A percentile compares a stretch with the other conserved stretches of the same genome.
Conservation (phyloP, 257 asterid genomes). For the Gardenia jasminoides region DNA sequence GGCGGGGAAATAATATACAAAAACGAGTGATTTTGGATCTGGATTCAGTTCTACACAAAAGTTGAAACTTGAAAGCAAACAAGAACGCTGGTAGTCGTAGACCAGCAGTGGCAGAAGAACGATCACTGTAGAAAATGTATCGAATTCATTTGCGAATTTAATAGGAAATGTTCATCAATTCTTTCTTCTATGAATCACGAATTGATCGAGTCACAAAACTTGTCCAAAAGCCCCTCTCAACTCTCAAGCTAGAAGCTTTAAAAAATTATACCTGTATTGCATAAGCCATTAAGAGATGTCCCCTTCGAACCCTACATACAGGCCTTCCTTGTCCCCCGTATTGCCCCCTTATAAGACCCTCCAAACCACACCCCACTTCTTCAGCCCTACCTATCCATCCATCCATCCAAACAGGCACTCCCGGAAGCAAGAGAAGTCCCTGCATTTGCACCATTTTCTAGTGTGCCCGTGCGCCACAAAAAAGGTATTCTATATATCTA, state of each 20-base stretch:
- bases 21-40: background rate
- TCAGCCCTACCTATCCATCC: background rate
- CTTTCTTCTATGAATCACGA: background rate
- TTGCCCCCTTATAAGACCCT: slow-evolving; percentile 33
- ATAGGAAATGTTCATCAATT: background rate
- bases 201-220: background rate
- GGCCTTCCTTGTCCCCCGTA: slow-evolving; percentile 54
- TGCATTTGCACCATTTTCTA: slow-evolving; percentile 49
- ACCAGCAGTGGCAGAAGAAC: background rate
- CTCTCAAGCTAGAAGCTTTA: background rate
- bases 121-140: slow-evolving; percentile 3
- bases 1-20: slow-evolving; percentile 51
- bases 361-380: slow-evolving; percentile 17
- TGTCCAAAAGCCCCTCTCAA: background rate
- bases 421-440: slow-evolving; percentile 1
- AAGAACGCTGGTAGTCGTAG: background rate
- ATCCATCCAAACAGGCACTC: no score
- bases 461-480: slow-evolving; percentile 55
- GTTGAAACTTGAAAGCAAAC: slow-evolving; percentile 6
- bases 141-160: background rate
- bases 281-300: slow-evolving; percentile 70
- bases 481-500: background rate
- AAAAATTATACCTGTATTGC: slow-evolving; percentile 25
- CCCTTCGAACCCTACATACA: slow-evolving; percentile 62
- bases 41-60: background rate